phyloP scores from a whole-genome alignment of 2,329 filamentous ascomycete genomes.

The Penicillium sp. region DNA sequence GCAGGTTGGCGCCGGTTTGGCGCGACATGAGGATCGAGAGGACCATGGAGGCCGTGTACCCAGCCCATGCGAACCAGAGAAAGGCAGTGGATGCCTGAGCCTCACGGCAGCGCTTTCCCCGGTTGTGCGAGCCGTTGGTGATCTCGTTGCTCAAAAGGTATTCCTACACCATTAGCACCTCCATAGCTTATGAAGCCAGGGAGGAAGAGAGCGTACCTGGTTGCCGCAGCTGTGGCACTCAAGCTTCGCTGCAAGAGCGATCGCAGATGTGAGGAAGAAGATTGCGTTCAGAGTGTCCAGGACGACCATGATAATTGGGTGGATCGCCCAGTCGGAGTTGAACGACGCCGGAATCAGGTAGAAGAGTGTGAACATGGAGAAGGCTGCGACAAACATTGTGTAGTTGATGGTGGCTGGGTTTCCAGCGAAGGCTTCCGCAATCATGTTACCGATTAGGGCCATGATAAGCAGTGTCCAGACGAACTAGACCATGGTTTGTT shows the following conservation, averaged over 20 bases:
- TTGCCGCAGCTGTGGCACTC: slow-evolving; percentile 52
- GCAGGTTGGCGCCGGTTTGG: slow-evolving; percentile 38
- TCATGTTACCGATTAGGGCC: slow-evolving; percentile 67
- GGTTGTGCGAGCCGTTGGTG: slow-evolving; percentile 47
- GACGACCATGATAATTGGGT: slow-evolving; percentile 49
- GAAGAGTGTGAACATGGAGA: slow-evolving; percentile 54
- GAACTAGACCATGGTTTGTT: slow-evolving; percentile 51
- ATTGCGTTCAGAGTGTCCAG: slow-evolving; percentile 54
- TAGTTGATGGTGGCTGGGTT: slow-evolving; percentile 64
- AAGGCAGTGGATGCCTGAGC: slow-evolving; percentile 57
- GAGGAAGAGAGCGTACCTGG: slow-evolving; percentile 39
- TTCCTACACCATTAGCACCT: slow-evolving; percentile 4
- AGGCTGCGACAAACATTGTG: slow-evolving; percentile 54
- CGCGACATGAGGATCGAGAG: slow-evolving; percentile 46
- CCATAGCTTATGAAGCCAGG: not conserved
- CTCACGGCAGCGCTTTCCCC: slow-evolving; percentile 53
- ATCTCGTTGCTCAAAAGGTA: slow-evolving; percentile 52
- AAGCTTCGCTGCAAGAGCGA: slow-evolving; percentile 55
- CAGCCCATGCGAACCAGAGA: slow-evolving; percentile 56
- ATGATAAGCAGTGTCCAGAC: slow-evolving; percentile 65
- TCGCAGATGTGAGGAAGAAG: slow-evolving; percentile 54
- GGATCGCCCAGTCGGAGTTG: slow-evolving; percentile 45
- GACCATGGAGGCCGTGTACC: slow-evolving; percentile 48
- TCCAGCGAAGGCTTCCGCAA: slow-evolving; percentile 56
- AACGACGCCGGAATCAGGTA: slow-evolving; percentile 53